Percentiles rank a stretch among this genome's conserved stretches.
phyloP scores from a whole-genome alignment of 2,329 filamentous ascomycete genomes.

The Trichoderma sp. region DNA sequence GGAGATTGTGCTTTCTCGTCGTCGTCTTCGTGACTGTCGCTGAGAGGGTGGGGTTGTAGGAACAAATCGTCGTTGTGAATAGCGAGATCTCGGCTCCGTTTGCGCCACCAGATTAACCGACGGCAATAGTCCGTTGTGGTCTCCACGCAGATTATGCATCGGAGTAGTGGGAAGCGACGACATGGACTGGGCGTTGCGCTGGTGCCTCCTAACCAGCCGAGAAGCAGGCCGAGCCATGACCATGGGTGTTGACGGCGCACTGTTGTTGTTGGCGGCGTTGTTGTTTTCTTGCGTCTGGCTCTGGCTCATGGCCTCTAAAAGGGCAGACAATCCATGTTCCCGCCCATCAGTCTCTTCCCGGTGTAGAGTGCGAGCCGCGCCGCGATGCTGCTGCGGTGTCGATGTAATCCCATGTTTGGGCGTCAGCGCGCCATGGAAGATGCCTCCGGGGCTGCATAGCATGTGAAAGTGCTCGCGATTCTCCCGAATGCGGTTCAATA shows the following conservation, averaged over 20 bases:
- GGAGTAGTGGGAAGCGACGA: conserved; percentile 84
- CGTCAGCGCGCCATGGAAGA: conserved; percentile 63
- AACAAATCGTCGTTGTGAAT: conserved; percentile 43
- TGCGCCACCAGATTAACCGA: conserved; percentile 64
- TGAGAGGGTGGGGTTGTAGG: conserved; percentile 49
- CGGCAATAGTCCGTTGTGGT: conserved; percentile 57
- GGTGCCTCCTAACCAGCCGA: conserved; percentile 63
- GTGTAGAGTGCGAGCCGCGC: conserved; percentile 49
- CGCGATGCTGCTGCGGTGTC: conserved; percentile 49
- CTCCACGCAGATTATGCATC: conserved; percentile 52
- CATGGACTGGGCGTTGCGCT: conserved; percentile 76
- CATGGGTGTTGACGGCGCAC: conserved; percentile 71
- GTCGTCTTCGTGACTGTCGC: conserved; percentile 59
- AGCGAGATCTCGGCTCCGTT: conserved; percentile 56
- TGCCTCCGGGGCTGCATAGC: conserved; percentile 73
- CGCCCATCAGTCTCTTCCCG: conserved; percentile 49
- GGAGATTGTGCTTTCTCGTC: conserved; percentile 84
- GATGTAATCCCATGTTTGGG: conserved; percentile 52
- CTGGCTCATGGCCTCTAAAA: conserved; percentile 79
- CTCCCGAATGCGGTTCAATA: conserved; percentile 82
- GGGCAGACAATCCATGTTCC: conserved; percentile 70
- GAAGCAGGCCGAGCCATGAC: conserved; percentile 47
- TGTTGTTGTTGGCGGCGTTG: conserved; percentile 52
- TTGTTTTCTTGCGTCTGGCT: conserved; percentile 35
- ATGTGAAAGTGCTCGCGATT: conserved; percentile 84